A percentile compares a stretch with the other conserved stretches of the same genome.
phyloP scores from a whole-genome alignment of 345 rosid genomes.

The Eutrema yunnanense region DNA sequence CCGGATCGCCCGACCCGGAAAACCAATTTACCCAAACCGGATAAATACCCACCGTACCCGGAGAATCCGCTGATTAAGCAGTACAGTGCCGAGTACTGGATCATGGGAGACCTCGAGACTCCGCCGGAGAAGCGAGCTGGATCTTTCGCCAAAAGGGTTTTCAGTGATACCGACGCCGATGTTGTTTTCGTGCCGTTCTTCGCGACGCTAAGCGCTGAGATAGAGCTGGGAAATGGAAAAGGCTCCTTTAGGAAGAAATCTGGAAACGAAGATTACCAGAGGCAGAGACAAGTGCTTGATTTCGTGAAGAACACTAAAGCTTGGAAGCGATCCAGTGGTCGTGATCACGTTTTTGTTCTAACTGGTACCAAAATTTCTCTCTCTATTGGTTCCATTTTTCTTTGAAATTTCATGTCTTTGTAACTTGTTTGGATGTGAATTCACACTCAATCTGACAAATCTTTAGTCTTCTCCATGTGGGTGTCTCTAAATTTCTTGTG shows the following conservation, averaged over 20 bases:
- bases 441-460: background rate
- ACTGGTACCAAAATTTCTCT: conserved; percentile 42
- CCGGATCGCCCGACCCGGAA: conserved; percentile 54
- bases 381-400: background rate
- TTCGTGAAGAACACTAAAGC: conserved; percentile 55
- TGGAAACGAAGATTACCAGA: conserved; percentile 65
- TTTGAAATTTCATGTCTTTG: background rate
- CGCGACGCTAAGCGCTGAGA: conserved; percentile 81
- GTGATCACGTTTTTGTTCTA: conserved; percentile 90
- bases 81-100: conserved; percentile 98
- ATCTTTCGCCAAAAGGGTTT: conserved; percentile 68
- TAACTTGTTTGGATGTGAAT: background rate
- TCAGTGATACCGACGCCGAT: conserved; percentile 50
- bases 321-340: conserved; percentile 77
- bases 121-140: conserved; percentile 36
- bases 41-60: conserved; percentile 51
- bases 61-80: conserved; percentile 89
- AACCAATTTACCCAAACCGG: conserved; percentile 17
- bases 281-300: conserved; percentile 70
- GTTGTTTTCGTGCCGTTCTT: conserved; percentile 88
- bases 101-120: conserved; percentile 79
- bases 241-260: conserved; percentile 60
- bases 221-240: conserved; percentile 74
- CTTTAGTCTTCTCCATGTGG: background rate
- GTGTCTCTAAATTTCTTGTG: background rate